Evolutionary conservation across 108 stramenopile species (phyloP).

Genomic region (Pseudonitzschia multiseries): DNA sequence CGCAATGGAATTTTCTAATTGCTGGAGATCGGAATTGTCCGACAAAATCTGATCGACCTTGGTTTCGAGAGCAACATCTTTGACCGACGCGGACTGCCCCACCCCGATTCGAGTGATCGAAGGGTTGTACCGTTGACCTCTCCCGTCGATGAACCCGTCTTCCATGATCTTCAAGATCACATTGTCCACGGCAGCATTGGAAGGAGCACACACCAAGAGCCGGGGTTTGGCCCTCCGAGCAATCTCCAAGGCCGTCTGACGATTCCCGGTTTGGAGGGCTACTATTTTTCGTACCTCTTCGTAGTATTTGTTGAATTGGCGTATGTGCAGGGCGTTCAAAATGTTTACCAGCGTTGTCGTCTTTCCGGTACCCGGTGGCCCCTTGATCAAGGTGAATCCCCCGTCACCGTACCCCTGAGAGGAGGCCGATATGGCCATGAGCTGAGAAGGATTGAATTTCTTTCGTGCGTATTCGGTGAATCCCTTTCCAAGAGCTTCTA

Average conservation of each 20-base stretch:
- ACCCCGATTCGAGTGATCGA: slow-evolving; percentile 89
- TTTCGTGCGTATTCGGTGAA: slow-evolving; percentile 68
- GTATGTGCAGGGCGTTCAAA: slow-evolving; percentile 91
- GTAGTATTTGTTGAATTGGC: slow-evolving; percentile 88
- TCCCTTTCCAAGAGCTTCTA: slow-evolving; percentile 72
- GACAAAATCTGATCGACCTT: slow-evolving; percentile 69
- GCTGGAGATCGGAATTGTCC: slow-evolving; percentile 52
- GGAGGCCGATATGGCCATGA: slow-evolving; percentile 74
- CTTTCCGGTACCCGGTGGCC: slow-evolving; percentile 57
- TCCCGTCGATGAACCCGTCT: slow-evolving; percentile 93
- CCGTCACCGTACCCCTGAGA: slow-evolving; percentile 79
- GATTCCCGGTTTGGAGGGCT: slow-evolving; percentile 37
- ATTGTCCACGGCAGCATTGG: slow-evolving; percentile 98
- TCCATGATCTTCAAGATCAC: slow-evolving; percentile 91
- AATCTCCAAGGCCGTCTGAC: slow-evolving; percentile 49
- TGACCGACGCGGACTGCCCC: slow-evolving; percentile 65
- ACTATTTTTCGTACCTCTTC: slow-evolving; percentile 72
- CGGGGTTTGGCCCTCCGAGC: slow-evolving; percentile 74
- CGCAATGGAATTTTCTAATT: slow-evolving; percentile 62
- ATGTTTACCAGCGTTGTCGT: slow-evolving; percentile 94
- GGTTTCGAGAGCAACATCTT: slow-evolving; percentile 71
- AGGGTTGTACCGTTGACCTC: slow-evolving; percentile 88
- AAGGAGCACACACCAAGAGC: slow-evolving; percentile 93
- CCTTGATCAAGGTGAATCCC: slow-evolving; percentile 89
- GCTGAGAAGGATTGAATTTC: slow-evolving; percentile 84